These are phyloP conservation scores for Paraurostyla sp. DNA, from an alignment of 73 alveolate species.

Conservation along the genomic window DNA sequence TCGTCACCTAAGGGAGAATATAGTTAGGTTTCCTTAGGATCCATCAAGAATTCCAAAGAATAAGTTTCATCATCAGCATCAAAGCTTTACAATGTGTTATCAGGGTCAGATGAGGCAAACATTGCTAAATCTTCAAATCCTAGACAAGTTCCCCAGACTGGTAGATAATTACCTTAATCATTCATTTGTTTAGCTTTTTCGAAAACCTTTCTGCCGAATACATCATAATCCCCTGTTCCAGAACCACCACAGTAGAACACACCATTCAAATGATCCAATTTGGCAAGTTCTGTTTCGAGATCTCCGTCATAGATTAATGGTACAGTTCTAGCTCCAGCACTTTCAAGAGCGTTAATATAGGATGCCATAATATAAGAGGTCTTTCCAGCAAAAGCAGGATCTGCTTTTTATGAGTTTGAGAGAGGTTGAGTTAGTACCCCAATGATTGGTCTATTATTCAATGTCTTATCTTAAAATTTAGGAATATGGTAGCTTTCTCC, in stretches of 20 bases:
- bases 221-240: conserved; percentile 35
- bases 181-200: conserved; percentile 31
- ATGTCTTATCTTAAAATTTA: neutral
- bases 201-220: neutral
- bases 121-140: conserved; percentile 46
- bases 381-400: neutral
- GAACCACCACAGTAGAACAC: conserved; percentile 36
- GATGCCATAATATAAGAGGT: conserved; percentile 67
- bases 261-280: conserved; percentile 31
- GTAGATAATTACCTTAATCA: conserved; percentile 48
- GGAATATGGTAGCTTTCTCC: neutral
- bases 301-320: conserved; percentile 48
- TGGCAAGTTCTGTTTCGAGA: neutral
- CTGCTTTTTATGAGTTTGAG: neutral
- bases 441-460: conserved; percentile 6
- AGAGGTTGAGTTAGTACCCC: conserved; percentile 53
- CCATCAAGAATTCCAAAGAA: neutral
- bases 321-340: conserved; percentile 72
- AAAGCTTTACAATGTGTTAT: neutral
- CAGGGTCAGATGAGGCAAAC: neutral
- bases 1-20: conserved; percentile 11
- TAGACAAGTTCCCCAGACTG: conserved; percentile 67
- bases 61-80: neutral
- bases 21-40: conserved; percentile 9
- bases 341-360: conserved; percentile 51